These are phyloP conservation scores for Hordeum marinum DNA, from an alignment of 176 grass and related monocot species.

Conservation along the genomic window DNA sequence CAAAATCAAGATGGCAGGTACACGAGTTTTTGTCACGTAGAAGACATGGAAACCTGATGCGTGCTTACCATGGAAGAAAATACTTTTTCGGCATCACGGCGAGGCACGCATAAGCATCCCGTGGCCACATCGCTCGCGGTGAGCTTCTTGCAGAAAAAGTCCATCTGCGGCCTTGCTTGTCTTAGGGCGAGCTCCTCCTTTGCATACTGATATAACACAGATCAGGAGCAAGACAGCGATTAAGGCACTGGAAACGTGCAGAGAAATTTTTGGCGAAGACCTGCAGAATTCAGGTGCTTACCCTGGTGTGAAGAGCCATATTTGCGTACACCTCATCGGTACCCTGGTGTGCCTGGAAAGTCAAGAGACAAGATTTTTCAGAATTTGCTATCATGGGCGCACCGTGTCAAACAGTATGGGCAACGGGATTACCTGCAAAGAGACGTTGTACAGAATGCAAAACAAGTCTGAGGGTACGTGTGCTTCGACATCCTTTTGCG, in stretches of 20 bases:
- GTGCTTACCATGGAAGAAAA: constrained; percentile 75
- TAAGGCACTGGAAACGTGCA: constrained; percentile 14
- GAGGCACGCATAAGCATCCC: constrained; percentile 95
- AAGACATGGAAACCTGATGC: neutral
- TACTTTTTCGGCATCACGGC: constrained; percentile 92
- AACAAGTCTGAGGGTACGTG: constrained; percentile 87
- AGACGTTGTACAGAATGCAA: constrained; percentile 94
- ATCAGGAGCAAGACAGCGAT: constrained; percentile 14
- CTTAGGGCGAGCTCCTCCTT: constrained; percentile 81
- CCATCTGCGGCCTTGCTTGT: constrained; percentile 75
- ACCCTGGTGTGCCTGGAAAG: constrained; percentile 78
- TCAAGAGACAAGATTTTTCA: constrained; percentile 7
- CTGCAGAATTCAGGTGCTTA: constrained; percentile 38
- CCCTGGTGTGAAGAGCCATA: constrained; percentile 98
- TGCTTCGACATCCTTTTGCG: constrained; percentile 92
- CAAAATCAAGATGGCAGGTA: neutral
- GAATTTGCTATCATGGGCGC: neutral
- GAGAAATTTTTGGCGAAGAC: neutral
- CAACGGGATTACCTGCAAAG: constrained; percentile 65
- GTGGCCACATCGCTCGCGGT: constrained; percentile 96
- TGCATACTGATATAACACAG: constrained; percentile 55
- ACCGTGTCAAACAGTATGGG: neutral
- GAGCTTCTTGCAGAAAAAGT: constrained; percentile 97
- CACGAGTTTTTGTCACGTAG: neutral
- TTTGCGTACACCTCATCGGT: constrained; percentile 99